Evolutionary conservation across 2,329 filamentous ascomycete genomes (phyloP).

Genomic region (Rutstroemia sp.): DNA sequence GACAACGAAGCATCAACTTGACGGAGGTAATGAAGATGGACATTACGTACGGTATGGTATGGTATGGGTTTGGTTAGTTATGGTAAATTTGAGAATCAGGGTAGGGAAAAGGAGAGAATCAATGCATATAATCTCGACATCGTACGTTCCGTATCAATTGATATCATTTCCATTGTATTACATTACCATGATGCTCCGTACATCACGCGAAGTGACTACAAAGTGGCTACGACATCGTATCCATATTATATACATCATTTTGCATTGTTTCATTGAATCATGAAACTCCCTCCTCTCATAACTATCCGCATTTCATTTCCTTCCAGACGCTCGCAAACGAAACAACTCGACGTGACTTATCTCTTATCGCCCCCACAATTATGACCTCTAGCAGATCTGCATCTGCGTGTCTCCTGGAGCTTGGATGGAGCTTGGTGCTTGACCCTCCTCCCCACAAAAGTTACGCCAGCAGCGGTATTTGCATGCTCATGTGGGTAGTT

Average conservation of each 20-base stretch:
- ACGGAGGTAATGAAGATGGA: not conserved
- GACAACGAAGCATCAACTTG: not conserved
- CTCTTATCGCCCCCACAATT: not conserved
- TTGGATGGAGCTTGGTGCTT: not conserved
- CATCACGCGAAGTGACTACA: too few relatives aligned
- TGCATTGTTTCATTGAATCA: too few relatives aligned
- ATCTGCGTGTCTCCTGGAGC: too few relatives aligned
- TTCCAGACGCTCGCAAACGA: not conserved
- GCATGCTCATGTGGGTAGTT: not conserved
- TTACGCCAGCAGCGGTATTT: not conserved
- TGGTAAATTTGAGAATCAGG: not conserved
- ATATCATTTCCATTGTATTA: not conserved
- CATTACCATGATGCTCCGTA: not conserved
- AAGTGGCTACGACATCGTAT: too few relatives aligned
- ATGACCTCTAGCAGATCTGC: not conserved
- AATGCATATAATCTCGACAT: not conserved
- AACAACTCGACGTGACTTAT: not conserved
- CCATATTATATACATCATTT: too few relatives aligned
- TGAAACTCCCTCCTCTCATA: too few relatives aligned
- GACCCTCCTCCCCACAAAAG: not conserved
- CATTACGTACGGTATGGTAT: too few relatives aligned
- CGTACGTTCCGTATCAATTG: not conserved
- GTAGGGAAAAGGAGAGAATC: not conserved
- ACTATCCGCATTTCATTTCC: too few relatives aligned
- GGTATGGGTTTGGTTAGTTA: too few relatives aligned